Percentiles rank a stretch among this genome's conserved stretches.
Evolutionary conservation across 257 asterid species (phyloP).

Genomic region (Orobanche coerulescens): DNA sequence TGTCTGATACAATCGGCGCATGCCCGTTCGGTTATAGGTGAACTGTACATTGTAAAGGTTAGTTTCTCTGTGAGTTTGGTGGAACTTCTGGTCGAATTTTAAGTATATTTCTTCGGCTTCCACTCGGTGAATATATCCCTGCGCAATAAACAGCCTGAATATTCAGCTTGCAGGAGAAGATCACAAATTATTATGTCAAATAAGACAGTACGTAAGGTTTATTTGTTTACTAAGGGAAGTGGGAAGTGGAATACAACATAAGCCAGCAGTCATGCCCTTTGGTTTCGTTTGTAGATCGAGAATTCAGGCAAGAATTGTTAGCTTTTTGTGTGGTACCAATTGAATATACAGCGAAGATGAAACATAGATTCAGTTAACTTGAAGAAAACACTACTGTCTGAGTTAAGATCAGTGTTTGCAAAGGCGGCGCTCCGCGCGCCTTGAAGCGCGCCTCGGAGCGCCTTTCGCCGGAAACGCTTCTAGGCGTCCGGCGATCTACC

Average conservation of each 20-base stretch:
- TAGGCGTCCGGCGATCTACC: too few species aligned
- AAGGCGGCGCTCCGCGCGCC: too few species aligned
- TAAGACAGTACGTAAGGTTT: too few species aligned
- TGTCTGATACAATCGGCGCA: slow-evolving; percentile 77
- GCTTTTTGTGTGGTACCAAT: not conserved
- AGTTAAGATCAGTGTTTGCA: too few species aligned
- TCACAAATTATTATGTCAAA: too few species aligned
- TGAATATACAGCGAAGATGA: not conserved
- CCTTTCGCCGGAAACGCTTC: too few species aligned
- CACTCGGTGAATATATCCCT: slow-evolving; percentile 78
- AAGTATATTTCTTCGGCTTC: slow-evolving; percentile 75
- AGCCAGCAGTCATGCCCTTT: not conserved
- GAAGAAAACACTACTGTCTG: too few species aligned
- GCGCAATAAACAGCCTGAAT: slow-evolving; percentile 22
- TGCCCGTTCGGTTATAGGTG: slow-evolving; percentile 42
- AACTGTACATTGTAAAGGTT: slow-evolving; percentile 67
- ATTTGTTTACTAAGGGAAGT: too few species aligned
- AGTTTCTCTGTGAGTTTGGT: slow-evolving; percentile 37
- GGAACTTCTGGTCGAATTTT: slow-evolving; percentile 54
- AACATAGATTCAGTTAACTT: not conserved
- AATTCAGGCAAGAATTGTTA: not conserved
- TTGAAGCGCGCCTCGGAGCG: too few species aligned
- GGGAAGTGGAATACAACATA: not conserved
- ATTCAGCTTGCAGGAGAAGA: slow-evolving; percentile 14
- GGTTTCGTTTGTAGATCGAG: not conserved